Conservation (phyloP, 352 stramenopile species). For the Phytophthora citrophthora region DNA sequence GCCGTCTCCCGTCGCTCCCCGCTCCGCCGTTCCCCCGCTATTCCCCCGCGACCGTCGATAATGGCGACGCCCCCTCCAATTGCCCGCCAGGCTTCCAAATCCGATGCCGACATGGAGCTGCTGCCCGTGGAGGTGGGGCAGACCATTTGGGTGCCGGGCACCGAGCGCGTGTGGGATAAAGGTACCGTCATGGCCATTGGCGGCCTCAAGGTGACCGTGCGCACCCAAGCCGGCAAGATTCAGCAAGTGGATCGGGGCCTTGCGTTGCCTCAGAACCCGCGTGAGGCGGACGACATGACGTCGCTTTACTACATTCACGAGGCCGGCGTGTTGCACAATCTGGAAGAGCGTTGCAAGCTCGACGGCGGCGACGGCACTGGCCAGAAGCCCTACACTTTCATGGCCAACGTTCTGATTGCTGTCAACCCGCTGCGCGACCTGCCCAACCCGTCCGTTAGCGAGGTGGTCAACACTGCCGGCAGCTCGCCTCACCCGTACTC, state of each 20-base stretch:
- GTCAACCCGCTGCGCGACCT: slow-evolving; percentile 91
- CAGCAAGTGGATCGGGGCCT: slow-evolving; percentile 84
- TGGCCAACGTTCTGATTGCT: slow-evolving; percentile 93
- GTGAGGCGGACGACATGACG: slow-evolving; percentile 93
- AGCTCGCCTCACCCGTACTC: slow-evolving; percentile 86
- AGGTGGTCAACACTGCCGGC: slow-evolving; percentile 76
- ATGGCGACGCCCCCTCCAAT: slow-evolving; percentile 79
- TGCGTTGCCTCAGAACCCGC: slow-evolving; percentile 79
- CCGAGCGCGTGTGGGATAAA: slow-evolving; percentile 80
- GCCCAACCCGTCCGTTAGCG: slow-evolving; percentile 78
- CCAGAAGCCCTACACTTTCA: slow-evolving; percentile 93
- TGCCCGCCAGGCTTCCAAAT: slow-evolving; percentile 72
- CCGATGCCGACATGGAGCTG: slow-evolving; percentile 66
- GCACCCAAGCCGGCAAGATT: slow-evolving; percentile 83
- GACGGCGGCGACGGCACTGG: slow-evolving; percentile 68
- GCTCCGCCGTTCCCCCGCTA: not conserved
- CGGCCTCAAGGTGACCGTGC: slow-evolving; percentile 86
- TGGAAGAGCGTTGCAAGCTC: slow-evolving; percentile 91
- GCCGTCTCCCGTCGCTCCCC: not conserved
- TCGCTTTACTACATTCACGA: slow-evolving; percentile 96
- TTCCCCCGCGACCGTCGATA: slow-evolving; percentile 2
- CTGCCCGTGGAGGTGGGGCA: slow-evolving; percentile 79
- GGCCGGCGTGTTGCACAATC: slow-evolving; percentile 94
- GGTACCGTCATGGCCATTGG: slow-evolving; percentile 86
- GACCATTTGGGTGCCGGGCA: slow-evolving; percentile 77